Base-by-base conservation (phyloP, 495 filamentous ascomycete species). In the Aspergillus baeticus region DNA sequence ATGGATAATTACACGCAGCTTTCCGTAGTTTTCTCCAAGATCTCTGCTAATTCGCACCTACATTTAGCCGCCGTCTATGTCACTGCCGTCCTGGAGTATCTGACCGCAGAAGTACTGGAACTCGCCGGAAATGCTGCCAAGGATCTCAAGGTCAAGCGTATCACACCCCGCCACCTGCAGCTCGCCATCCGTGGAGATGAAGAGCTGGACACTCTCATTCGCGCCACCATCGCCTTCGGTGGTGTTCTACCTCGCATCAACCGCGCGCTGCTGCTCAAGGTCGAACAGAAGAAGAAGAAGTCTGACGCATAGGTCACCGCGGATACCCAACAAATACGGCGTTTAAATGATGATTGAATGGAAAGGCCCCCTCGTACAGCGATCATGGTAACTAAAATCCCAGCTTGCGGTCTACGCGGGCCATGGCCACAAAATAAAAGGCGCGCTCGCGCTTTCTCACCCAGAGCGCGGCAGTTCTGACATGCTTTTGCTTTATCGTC, bases 261-360 rank as follows among this genome's bases (percentile, higher is more conserved):
- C 79, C 89, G 94, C 60, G 94, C 94, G 20, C 80, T 98, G 57
- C 81, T 98, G 59, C 83, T 98, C 67, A 98, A 98, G 87, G 95
- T 98, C 50, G 95, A 98, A 77, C 91, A 98, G 77, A 98, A 97
- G 89, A 98, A 98, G 91, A 95, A 93, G 81, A 90, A 90, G 84
- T 77, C 80, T 23, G 77, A 77, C 41, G 63, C 71, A 60, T 77
- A 74, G 37, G 67, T 48, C 51, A 58, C 50, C 44, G 59, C 49
- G 58, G 52, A 65, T 63, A 65, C 59, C 60, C 60, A 55, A 61
- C 61, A 59, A 63, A 61, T 61, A 68, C 57, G 60, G 65, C 60
- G 58, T 69, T 67, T 64, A 62, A 59, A 52, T 59, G 59, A 67
- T 63, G 61, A 64, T 66, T 67, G 42, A 66, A 55, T 56, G 52